Base-by-base conservation (phyloP, 2,329 filamentous ascomycete species). In the Pleomassaria siparia region DNA sequence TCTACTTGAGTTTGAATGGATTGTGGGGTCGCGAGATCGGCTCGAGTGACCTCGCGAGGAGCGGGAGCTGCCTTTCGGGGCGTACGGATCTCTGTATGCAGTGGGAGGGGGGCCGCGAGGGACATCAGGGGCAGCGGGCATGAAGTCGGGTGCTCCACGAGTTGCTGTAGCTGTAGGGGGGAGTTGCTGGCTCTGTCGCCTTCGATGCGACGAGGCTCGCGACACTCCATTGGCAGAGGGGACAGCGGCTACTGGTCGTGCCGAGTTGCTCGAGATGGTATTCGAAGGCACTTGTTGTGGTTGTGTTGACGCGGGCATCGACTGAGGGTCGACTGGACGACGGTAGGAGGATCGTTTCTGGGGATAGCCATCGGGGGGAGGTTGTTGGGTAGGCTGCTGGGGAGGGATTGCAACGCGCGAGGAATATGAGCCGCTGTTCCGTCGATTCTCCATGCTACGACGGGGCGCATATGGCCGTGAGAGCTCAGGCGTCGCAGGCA, bases 91-190 rank as follows among this genome's bases (percentile, higher is more conserved):
- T 49, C 56, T 58, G 50, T 69, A 71, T 0, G 68, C 64, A 10
- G 58, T 59, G 4, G 85, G 82, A 30, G 82, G 82, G 8, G 67
- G 64, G 24, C 74, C 78, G 59, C 76, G 77, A 45, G 85, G 82
- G 22, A 78, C 80, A 55, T 88, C 85, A 54, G 85, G 82, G 26
- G 80, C 82, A 41, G 76, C 73, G 15, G 67, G 67, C 29, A 64
- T 55, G 15, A 28, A 20, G 32, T 65, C 61, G 44, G 43, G 47
- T 36, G 50, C 44, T 25, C 55, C 54, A 49, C 59, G 60, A 7
- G 59, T 51, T 3, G 61, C 54, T 21, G 60, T 59, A 7, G 59
- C 52, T 3, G 61, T 54, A 24, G 60, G 60, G 13, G 59, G 59
- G 8, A 65, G 62, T 5, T 63, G 60, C 28, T 67, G 64, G 18